Evolutionary conservation across 1,284 basidiomycete species (phyloP), one percentile per base, ranked within the genome.

Genomic region (Polyporus tsugae): DNA sequence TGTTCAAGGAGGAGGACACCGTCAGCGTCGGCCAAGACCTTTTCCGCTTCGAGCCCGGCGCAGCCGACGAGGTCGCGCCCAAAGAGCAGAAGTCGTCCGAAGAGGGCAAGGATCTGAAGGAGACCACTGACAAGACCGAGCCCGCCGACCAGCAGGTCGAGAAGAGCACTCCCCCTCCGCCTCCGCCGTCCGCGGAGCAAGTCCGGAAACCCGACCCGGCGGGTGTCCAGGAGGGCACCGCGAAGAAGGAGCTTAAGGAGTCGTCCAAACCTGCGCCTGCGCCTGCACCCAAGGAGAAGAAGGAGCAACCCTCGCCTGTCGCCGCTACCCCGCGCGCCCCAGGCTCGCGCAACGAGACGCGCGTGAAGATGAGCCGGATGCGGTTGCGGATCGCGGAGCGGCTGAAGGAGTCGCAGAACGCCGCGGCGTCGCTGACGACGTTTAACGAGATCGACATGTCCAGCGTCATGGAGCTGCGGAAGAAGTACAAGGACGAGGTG

Each of bases 361-460:
- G 97, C 76, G 95, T 98, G 77, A 98, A 98, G 86, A 98, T 98
- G 96, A 96, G 89, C 81, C 92, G 96, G 66, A 99, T 99, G 98
- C 95, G 97, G 70, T 86, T 94, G 75, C 94, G 97, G 72, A 99
- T 99, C 77, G 95, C 97, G 60, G 96, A 98, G 83, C 95, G 97
- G 68, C 89, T 99, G 79, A 99, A 99, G 86, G 94, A 98, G 80
- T 98, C 97, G 53, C 97, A 99, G 82, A 99, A 99, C 82, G 90
- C 96, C 15, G 98, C 97, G 11, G 97, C 97, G 59, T 96, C 96
- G 68, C 84, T 99, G 73, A 99, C 98, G 63, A 99, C 97, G 57
- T 99, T 99, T 89, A 99, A 99, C 85, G 97, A 99, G 84, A 96
- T 99, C 79, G 97, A 99, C 86, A 99, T 99, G 97, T 96, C 95